Conservation (phyloP, 1,284 basidiomycete species). For the Ceratobasidium sp. region DNA sequence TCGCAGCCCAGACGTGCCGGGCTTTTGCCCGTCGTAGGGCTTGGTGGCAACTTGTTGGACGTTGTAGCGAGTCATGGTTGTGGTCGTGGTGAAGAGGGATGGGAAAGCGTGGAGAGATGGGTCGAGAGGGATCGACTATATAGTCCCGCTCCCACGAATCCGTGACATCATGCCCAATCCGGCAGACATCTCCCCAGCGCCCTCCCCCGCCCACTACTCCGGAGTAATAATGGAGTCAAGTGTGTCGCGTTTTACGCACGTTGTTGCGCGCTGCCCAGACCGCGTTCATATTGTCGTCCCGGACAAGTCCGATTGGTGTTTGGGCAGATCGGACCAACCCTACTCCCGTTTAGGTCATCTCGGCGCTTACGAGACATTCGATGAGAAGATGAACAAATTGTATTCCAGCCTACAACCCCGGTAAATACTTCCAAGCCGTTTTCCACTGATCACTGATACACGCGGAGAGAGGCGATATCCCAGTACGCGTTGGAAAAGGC, state of each 20-base stretch:
- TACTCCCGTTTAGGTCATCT: neutral
- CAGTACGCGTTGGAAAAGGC: slow-evolving; percentile 66
- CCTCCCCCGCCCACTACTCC: neutral
- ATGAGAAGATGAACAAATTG: neutral
- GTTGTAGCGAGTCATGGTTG: slow-evolving; percentile 45
- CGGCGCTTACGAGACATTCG: neutral
- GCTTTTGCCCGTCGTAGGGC: slow-evolving; percentile 90
- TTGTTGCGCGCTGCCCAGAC: neutral
- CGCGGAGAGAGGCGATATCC: slow-evolving; percentile 62
- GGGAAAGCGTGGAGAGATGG: slow-evolving; percentile 10
- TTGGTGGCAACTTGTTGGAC: slow-evolving; percentile 62
- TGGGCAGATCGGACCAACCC: neutral
- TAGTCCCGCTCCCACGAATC: slow-evolving; percentile 40
- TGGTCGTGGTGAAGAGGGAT: slow-evolving; percentile 6
- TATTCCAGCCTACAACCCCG: neutral
- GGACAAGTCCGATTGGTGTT: slow-evolving; percentile 9
- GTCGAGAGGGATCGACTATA: slow-evolving; percentile 9
- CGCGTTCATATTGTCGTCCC: neutral
- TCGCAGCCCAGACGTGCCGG: slow-evolving; percentile 92
- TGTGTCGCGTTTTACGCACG: slow-evolving; percentile 18
- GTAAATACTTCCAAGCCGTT: neutral
- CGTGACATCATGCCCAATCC: slow-evolving; percentile 32
- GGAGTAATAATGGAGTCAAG: slow-evolving; percentile 20
- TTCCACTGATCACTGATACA: slow-evolving; percentile 55
- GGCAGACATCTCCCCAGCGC: slow-evolving; percentile 11